Base-by-base conservation (phyloP, 1,139 yeast genomes). In the Suhomyces bokatorum region DNA sequence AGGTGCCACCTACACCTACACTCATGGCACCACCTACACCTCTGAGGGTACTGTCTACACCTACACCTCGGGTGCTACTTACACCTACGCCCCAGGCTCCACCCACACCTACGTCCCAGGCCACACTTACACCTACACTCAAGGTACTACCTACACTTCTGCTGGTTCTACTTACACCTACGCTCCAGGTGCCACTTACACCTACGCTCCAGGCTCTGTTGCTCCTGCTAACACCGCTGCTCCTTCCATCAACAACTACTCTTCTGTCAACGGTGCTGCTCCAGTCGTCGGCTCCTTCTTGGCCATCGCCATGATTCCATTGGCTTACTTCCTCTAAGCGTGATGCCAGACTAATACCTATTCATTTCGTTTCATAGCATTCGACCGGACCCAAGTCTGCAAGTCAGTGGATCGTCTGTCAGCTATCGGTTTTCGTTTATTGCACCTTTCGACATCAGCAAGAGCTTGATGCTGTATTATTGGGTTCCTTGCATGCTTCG, bases 321-420 rank as follows among this genome's bases (percentile, higher is more conserved):
- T 60, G 51, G 65, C 62, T 40, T 57, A 57, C 58, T 52, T 61
- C 53, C 47, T 61, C 53, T 60, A 56, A 58, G 39, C 15, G 13
- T 20, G 24, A 20, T 6, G 24, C 24, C 24, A 11, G 13, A 17
- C 22, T 34, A 24, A 35, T 26, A 26, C 37, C 31, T 15, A 13
- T 32, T 33, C 35, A 33, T 33, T 33, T 33, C 35, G 35, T 26
- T n/a, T 15, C 22, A 16, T 11, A 22, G 35, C 35, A n/a, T 33
- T 33, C 35, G 35, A 33, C 35, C 29, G 29, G n/a, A 10, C 29
- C 29, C 29, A 11, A 6, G 24, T 12, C 29, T 26, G 29, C 29
- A 4, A 26, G 29, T 12, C 29, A 26, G 29, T 26, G 29, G 17
- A 12, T n/a, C 15, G 32, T 13, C n/a, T 6, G 29, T 26, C 29